Base-by-base conservation (phyloP, 306 rosid species). In the Quercus gilva region DNA sequence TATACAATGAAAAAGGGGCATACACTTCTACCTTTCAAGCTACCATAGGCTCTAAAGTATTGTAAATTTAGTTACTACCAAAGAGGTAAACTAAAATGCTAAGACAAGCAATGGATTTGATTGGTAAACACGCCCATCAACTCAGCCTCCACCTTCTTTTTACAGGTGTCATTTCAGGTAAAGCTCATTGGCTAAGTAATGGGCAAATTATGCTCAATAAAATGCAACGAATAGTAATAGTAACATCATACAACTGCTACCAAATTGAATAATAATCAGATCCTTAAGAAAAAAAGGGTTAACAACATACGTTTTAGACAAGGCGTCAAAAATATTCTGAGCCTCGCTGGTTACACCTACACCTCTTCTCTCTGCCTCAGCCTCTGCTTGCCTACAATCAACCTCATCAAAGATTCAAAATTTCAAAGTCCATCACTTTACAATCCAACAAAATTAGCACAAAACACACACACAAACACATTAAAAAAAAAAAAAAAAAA, bases 291-390 rank as follows among this genome's bases (percentile, higher is more conserved):
- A 25, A 21, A 64, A 64, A 43, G 20, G n/a, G 17, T 49, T 17
- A 75, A 78, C 37, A 73, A 80, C 98, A 83, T 87, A 93, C 99
- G 99, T 95, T 81, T 95, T 95, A 64, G 93, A 93, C 73, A 95
- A 86, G 58, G 99, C 97, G 74, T 95, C 92, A 74, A 95, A 95
- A 76, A 96, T 91, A 85, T 83, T 85, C 87, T 96, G 99, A 3
- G 98, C 99, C 80, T 96, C 94, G 53, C 71, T 75, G 74, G 97
- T 90, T 69, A 95, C 99, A 78, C 98, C 98, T 14, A 95, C 97
- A 7, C 99, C 99, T 21, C 93, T 90, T 86, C 98, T 90, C 89
- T 95, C 99, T 58, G 88, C 95, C 23, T 93, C 99, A 1, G 87
- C 75, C 82, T 90, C 99, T 0, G 98, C 99, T 81, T 91, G 97